Evolutionary conservation across 345 rosid genomes (phyloP).

Genomic region (Murraya koenigii): DNA sequence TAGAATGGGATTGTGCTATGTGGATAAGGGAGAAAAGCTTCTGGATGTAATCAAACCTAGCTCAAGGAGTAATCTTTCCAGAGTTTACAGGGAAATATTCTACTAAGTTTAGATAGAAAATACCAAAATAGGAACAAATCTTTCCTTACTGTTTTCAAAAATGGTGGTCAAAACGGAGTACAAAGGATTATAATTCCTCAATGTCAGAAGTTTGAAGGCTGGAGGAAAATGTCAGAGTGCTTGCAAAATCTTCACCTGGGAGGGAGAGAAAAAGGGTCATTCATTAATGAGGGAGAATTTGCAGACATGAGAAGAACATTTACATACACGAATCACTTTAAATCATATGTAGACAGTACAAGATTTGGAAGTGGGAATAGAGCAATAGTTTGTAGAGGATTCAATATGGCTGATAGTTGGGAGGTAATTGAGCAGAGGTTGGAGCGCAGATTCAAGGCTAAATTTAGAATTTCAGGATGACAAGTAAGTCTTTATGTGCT

Average conservation of each 20-base stretch:
- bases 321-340: background rate
- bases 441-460: background rate
- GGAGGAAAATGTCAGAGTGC: background rate
- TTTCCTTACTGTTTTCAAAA: background rate
- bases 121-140: too few species aligned
- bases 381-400: background rate
- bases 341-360: background rate
- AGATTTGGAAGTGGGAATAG: background rate
- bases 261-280: background rate
- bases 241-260: background rate
- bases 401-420: background rate
- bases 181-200: background rate
- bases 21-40: too few species aligned
- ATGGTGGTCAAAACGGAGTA: background rate
- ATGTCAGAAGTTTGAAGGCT: background rate
- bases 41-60: background rate
- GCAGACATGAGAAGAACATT: background rate
- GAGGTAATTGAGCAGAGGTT: background rate
- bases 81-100: background rate
- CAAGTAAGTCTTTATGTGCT: background rate
- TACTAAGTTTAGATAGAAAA: too few species aligned
- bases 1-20: too few species aligned
- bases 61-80: background rate
- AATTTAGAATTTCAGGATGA: too few species aligned
- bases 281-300: background rate